Evolutionary conservation across 1,139 yeast species (phyloP), one percentile per base, ranked within the genome.

Genomic region (Arxiozyma bovina): DNA sequence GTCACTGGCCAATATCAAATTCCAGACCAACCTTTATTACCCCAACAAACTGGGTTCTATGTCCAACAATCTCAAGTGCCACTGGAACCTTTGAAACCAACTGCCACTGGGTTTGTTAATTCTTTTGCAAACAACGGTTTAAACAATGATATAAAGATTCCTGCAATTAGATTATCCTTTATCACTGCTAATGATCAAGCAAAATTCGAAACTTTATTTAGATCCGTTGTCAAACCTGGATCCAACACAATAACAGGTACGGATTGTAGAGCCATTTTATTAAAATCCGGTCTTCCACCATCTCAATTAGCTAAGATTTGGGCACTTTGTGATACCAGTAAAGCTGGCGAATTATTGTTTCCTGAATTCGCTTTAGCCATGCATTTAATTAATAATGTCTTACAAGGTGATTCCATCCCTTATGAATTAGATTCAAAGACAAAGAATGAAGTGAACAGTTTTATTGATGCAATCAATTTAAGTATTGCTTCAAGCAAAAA

Each of bases 321-420:
- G 99, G 81, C 87, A 40, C 74, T 93, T 60, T 80, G 96, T 25
- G 99, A 93, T 67, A 85, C 96, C 1, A 87, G 85, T 63, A 85
- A 83, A 63, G 83, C 95, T 4, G 98, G 98, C 1, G 78, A 83
- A 50, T 77, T 93, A 57, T 73, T 93, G 59, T 93, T 91, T 65
- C 99, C 99, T 0, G 98, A 93, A 69, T 93, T 93, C 74, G 96
- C 96, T 15, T 76, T 91, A 63, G 95, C 96, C 20, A 82, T 93
- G 77, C 95, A 89, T 69, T 77, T 93, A 61, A 90, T 96, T 67
- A 87, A 88, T 61, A 72, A 82, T 66, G 86, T 86, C 0, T 75
- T 88, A 62, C 82, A 82, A 63, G 96, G 96, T 27, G 87, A 85
- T 56, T 74, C 85, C 1, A 74, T 91, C 55, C 98, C 99, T 1